phyloP scores from a whole-genome alignment of 192 early-diverging fungal genomes.

The Mycoemilia scoparia region DNA sequence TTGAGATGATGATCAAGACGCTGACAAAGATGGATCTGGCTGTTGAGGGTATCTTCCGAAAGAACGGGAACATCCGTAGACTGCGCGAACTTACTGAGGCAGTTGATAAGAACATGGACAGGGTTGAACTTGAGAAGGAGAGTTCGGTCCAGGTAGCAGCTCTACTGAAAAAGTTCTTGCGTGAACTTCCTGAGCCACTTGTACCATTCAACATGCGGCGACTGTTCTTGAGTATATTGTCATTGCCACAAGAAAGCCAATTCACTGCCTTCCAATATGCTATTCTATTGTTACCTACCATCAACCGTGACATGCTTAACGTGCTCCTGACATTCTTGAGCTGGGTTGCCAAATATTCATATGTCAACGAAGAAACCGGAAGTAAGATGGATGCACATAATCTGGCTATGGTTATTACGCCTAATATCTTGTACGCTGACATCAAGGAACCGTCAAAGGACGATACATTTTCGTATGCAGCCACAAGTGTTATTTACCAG shows the following conservation, averaged over 20 bases:
- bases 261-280: constrained; percentile 62
- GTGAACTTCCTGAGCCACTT: constrained; percentile 89
- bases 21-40: constrained; percentile 58
- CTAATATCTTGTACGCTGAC: constrained; percentile 78
- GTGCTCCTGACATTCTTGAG: constrained; percentile 78
- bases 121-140: constrained; percentile 48
- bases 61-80: constrained; percentile 90
- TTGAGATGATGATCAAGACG: constrained; percentile 60
- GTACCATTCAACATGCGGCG: constrained; percentile 76
- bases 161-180: constrained; percentile 86
- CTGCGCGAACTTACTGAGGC: constrained; percentile 71
- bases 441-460: constrained; percentile 58
- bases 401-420: constrained; percentile 83
- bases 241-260: constrained; percentile 35
- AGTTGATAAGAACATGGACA: constrained; percentile 63
- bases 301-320: constrained; percentile 81
- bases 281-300: constrained; percentile 67
- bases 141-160: constrained; percentile 87
- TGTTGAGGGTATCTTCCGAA: constrained; percentile 89
- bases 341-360: constrained; percentile 63
- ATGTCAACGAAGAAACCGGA: constrained; percentile 48
- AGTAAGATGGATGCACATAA: constrained; percentile 90
- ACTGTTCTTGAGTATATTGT: constrained; percentile 65
- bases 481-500: constrained; percentile 48
- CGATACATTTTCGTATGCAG: constrained; percentile 38